Evolutionary conservation across 2,329 filamentous ascomycete genomes (phyloP).

Genomic region (Sordariomycetes sp.): DNA sequence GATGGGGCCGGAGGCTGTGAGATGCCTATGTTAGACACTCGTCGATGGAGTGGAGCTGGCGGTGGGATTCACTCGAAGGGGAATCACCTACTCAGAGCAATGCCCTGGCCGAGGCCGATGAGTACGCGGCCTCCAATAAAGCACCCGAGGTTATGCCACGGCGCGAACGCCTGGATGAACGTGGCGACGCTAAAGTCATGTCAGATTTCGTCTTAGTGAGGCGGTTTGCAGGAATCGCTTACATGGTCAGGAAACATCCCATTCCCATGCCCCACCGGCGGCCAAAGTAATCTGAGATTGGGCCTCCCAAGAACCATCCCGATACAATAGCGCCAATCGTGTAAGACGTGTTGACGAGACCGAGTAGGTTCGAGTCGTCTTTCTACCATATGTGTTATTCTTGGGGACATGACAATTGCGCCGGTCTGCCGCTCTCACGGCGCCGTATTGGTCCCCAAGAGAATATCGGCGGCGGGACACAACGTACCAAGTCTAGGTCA

Average conservation of each 20-base stretch:
- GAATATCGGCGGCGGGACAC: not conserved
- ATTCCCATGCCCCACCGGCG: conserved; percentile 51
- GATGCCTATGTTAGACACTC: not conserved
- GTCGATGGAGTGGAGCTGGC: too few relatives aligned
- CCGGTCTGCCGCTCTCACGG: not conserved
- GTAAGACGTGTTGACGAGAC: conserved; percentile 52
- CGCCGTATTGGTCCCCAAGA: too few relatives aligned
- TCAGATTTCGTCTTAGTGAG: too few relatives aligned
- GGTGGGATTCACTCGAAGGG: not conserved
- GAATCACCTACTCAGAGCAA: conserved; percentile 34
- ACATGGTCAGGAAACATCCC: conserved; percentile 50
- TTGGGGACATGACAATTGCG: too few relatives aligned
- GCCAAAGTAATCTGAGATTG: conserved; percentile 45
- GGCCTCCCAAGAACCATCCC: conserved; percentile 57
- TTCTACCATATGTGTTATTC: conserved; percentile 12
- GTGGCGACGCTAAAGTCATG: conserved; percentile 33
- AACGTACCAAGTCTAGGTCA: conserved; percentile 25
- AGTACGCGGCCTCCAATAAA: conserved; percentile 58
- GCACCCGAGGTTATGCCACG: conserved; percentile 43
- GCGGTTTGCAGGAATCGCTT: too few relatives aligned
- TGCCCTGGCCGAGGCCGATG: conserved; percentile 57
- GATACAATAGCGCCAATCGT: conserved; percentile 58
- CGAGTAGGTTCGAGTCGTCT: conserved; percentile 28
- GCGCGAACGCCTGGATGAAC: conserved; percentile 54
- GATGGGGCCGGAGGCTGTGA: conserved; percentile 47